A percentile compares a stretch with the other conserved stretches of the same genome.
These are phyloP conservation scores for Gamsiella multidivaricata DNA, from an alignment of 192 early-diverging fungal genomes.

Conservation along the genomic window DNA sequence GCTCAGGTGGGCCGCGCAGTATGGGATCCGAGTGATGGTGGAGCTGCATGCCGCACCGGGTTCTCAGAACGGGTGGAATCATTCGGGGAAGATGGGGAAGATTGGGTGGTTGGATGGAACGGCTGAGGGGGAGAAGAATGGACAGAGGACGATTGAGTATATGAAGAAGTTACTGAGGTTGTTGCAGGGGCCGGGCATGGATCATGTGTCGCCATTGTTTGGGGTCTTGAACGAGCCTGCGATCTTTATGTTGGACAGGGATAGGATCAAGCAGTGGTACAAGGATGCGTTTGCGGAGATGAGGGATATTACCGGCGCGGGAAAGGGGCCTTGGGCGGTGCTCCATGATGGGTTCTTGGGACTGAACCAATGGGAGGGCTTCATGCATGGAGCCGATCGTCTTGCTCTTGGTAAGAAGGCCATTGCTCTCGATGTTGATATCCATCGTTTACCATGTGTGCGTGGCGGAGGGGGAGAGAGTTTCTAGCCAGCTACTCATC, in stretches of 20 bases:
- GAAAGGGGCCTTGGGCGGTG: slow-evolving; percentile 49
- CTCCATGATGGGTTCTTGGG: slow-evolving; percentile 65
- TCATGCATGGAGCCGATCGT: slow-evolving; percentile 55
- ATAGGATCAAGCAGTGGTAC: slow-evolving; percentile 54
- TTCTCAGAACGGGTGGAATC: slow-evolving; percentile 79
- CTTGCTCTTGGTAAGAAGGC: slow-evolving; percentile 57
- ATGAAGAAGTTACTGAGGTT: slow-evolving; percentile 62
- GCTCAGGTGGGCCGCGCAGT: slow-evolving; percentile 73
- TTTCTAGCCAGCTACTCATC: not conserved
- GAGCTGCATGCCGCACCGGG: slow-evolving; percentile 80
- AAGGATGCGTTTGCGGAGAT: slow-evolving; percentile 52
- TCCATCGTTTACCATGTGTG: not conserved
- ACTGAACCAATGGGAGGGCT: slow-evolving; percentile 56
- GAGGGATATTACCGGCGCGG: slow-evolving; percentile 38
- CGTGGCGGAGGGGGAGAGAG: no score
- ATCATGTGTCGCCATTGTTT: slow-evolving; percentile 60
- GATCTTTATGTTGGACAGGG: slow-evolving; percentile 29
- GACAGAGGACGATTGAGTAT: slow-evolving; percentile 64
- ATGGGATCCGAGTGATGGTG: slow-evolving; percentile 73
- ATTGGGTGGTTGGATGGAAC: slow-evolving; percentile 48
- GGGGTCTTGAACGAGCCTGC: slow-evolving; percentile 65
- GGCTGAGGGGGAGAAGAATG: slow-evolving; percentile 56
- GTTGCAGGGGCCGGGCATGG: slow-evolving; percentile 62
- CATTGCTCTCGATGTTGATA: not conserved
- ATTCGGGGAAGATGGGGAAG: slow-evolving; percentile 53